Conservation (phyloP, 768 basidiomycete species). For the Lactarius vividus region DNA sequence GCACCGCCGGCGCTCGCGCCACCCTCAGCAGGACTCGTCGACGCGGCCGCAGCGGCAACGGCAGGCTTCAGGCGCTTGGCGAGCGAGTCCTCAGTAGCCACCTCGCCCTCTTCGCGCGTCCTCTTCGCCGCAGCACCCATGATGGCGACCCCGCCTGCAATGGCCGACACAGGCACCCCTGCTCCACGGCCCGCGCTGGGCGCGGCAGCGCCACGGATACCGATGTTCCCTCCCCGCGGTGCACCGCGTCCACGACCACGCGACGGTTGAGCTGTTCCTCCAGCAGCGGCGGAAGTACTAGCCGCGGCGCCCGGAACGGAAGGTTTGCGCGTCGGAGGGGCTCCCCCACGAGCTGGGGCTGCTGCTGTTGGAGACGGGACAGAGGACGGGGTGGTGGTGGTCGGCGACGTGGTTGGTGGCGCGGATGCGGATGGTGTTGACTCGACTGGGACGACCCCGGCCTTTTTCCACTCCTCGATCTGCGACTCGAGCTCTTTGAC, state of each 20-base stretch:
- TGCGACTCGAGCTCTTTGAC: constrained; percentile 70
- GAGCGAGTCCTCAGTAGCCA: constrained; percentile 20
- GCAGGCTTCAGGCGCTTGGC: constrained; percentile 26
- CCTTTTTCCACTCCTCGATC: constrained; percentile 54
- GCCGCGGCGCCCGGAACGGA: neutral
- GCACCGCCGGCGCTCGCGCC: neutral
- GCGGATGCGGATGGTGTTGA: constrained; percentile 7
- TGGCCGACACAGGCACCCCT: neutral
- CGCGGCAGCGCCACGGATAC: constrained; percentile 25
- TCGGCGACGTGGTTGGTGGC: constrained; percentile 18
- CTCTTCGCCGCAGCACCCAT: constrained; percentile 27
- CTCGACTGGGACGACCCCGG: constrained; percentile 41
- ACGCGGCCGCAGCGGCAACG: neutral
- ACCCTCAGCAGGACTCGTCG: neutral
- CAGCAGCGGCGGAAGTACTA: neutral
- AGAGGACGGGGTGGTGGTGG: constrained; percentile 29
- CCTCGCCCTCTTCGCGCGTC: constrained; percentile 26
- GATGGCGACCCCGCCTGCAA: constrained; percentile 21
- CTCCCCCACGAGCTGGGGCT: constrained; percentile 22
- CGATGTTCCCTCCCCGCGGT: constrained; percentile 11
- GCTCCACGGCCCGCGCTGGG: constrained; percentile 17
- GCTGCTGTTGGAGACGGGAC: constrained; percentile 32
- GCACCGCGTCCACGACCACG: constrained; percentile 27
- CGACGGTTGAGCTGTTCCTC: constrained; percentile 6
- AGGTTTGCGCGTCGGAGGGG: constrained; percentile 7